A percentile compares a stretch with the other conserved stretches of the same genome.
These are phyloP conservation scores for Fusarium stilboides DNA, from an alignment of 2,329 filamentous ascomycete genomes.

Conservation along the genomic window DNA sequence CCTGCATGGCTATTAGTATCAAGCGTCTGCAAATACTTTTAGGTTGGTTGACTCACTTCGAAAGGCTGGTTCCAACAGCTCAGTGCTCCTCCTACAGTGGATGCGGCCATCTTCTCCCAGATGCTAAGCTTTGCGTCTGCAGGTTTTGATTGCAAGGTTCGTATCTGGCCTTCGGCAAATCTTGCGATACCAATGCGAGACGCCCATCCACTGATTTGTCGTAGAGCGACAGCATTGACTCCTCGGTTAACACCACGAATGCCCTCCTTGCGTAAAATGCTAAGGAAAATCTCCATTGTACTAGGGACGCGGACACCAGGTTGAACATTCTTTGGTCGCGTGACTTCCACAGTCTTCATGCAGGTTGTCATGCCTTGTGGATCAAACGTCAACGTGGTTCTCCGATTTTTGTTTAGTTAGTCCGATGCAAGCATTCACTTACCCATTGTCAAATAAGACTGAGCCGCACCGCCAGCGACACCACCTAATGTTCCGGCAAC, in stretches of 20 bases:
- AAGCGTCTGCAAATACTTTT: neutral
- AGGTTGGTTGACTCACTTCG: constrained; percentile 2
- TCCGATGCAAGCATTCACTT: neutral
- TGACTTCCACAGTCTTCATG: constrained; percentile 1
- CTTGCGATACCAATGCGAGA: constrained; percentile 1
- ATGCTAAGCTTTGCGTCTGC: neutral
- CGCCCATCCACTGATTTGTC: constrained; percentile 2
- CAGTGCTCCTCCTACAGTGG: constrained; percentile 17
- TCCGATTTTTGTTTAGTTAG: neutral
- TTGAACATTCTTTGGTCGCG: neutral
- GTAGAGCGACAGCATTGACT: neutral
- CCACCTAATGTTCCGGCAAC: neutral
- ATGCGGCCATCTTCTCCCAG: neutral
- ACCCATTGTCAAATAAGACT: constrained; percentile 3
- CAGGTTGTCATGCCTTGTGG: neutral
- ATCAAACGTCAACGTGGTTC: neutral
- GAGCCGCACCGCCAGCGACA: neutral
- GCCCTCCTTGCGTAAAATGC: neutral
- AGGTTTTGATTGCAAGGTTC: neutral
- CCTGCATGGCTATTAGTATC: neutral
- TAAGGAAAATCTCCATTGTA: neutral
- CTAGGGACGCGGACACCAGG: neutral
- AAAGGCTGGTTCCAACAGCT: constrained; percentile 32
- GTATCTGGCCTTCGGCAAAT: neutral
- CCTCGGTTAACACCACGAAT: neutral